A percentile compares a stretch with the other conserved stretches of the same genome.
Evolutionary conservation across 169 alveolate species (phyloP).

Genomic region (Plasmodium gallinaceum): DNA sequence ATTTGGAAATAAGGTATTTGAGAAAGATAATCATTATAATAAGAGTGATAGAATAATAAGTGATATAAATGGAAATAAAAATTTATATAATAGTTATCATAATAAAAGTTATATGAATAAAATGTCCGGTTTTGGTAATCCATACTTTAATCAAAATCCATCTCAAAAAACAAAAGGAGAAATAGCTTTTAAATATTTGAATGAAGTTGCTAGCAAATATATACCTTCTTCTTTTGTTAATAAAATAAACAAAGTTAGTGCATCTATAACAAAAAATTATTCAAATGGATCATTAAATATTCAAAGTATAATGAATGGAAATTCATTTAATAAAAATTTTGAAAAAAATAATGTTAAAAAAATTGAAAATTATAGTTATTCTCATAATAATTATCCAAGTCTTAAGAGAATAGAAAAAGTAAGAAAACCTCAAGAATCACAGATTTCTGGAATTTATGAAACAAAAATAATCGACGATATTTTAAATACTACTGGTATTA

Average conservation of each 20-base stretch:
- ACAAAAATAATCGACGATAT: conserved; percentile 54
- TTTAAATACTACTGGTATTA: conserved; percentile 35
- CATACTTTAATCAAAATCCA: conserved; percentile 67
- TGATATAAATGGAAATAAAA: background rate
- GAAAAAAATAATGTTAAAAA: conserved; percentile 12
- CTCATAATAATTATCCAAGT: background rate
- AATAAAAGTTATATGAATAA: conserved; percentile 29
- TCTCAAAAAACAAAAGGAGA: conserved; percentile 62
- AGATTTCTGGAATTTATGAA: conserved; percentile 42
- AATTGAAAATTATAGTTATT: background rate
- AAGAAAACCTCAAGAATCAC: conserved; percentile 41
- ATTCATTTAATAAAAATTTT: conserved; percentile 25
- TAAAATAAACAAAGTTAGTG: conserved; percentile 64
- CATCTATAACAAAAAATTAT: conserved; percentile 57
- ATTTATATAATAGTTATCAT: background rate
- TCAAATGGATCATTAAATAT: conserved; percentile 67
- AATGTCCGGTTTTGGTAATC: conserved; percentile 74
- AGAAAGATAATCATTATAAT: background rate
- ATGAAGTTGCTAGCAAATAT: conserved; percentile 68
- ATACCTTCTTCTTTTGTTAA: conserved; percentile 69
- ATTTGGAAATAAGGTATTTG: conserved; percentile 44
- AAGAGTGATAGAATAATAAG: background rate
- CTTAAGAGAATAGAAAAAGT: background rate
- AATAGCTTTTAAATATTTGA: conserved; percentile 62
- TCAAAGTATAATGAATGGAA: conserved; percentile 61